These are phyloP conservation scores for Triticum monococcum DNA, from an alignment of 176 grass and related monocot species.

Conservation along the genomic window DNA sequence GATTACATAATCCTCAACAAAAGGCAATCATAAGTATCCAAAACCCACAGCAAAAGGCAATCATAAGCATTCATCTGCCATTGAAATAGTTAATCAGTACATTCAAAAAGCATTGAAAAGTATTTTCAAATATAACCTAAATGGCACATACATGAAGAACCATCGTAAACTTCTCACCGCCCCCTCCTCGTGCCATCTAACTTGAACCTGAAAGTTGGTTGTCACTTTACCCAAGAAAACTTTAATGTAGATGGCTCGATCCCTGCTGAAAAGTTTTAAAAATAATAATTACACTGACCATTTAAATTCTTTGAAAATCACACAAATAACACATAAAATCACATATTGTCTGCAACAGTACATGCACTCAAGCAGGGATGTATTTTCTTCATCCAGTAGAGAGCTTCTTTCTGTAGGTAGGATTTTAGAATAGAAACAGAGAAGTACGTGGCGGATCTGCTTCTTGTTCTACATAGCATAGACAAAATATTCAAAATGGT, in stretches of 20 bases:
- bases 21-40: too few species aligned
- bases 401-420: slow-evolving; percentile 78
- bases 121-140: slow-evolving; percentile 2
- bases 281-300: background rate
- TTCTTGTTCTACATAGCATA: slow-evolving; percentile 52
- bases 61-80: background rate
- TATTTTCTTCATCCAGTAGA: slow-evolving; percentile 69
- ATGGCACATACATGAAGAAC: slow-evolving; percentile 21
- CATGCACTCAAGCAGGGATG: slow-evolving; percentile 81
- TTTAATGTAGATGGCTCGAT: slow-evolving; percentile 62
- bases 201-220: too few species aligned
- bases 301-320: background rate
- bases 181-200: too few species aligned
- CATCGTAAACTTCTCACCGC: slow-evolving; percentile 48
- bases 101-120: slow-evolving; percentile 2
- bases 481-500: background rate
- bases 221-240: slow-evolving; percentile 56
- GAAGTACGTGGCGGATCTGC: slow-evolving; percentile 60
- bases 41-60: background rate
- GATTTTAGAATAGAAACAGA: slow-evolving; percentile 58
- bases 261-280: slow-evolving; percentile 16
- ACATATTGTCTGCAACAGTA: slow-evolving; percentile 62
- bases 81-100: background rate
- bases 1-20: background rate
- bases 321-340: background rate